phyloP scores from a whole-genome alignment of 139 green algal genomes.

The Tetradesmus lagerheimii region DNA sequence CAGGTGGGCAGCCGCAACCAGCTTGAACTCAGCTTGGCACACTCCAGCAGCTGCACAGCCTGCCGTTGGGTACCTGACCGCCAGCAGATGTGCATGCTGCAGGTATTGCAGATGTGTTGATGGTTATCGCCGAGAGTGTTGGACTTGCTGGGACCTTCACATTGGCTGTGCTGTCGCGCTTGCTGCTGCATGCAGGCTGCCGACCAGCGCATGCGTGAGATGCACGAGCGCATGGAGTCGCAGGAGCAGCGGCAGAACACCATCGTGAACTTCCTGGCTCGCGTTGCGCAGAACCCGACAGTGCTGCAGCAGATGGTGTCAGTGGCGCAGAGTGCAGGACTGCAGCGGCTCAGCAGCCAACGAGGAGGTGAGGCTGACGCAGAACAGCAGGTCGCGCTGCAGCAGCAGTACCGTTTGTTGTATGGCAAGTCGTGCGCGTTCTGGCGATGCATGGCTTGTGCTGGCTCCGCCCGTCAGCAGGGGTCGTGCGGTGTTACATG shows the following conservation, averaged over 20 bases:
- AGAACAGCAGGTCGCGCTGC: background rate
- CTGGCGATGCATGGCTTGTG: background rate
- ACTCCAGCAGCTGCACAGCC: background rate
- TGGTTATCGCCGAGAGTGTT: no score
- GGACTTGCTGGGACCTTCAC: background rate
- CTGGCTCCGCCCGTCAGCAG: background rate
- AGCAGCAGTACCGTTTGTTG: background rate
- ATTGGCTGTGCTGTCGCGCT: background rate
- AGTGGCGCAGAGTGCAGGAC: slow-evolving; percentile 25
- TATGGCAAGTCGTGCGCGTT: no score
- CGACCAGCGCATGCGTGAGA: slow-evolving; percentile 68
- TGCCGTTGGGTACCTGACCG: no score
- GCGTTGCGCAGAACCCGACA: slow-evolving; percentile 84
- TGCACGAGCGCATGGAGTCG: slow-evolving; percentile 76
- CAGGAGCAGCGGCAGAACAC: slow-evolving; percentile 86
- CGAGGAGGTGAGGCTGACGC: background rate
- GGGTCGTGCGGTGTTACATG: no score
- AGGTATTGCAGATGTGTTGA: no score
- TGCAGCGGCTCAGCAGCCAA: slow-evolving; percentile 23
- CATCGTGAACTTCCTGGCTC: slow-evolving; percentile 87
- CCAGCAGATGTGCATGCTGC: no score
- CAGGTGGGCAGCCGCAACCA: slow-evolving; percentile 55
- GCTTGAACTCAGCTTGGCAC: background rate
- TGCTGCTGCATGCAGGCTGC: slow-evolving; percentile 54
- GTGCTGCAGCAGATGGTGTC: slow-evolving; percentile 78